phyloP scores from a whole-genome alignment of 2,329 filamentous ascomycete genomes.

The Cladosporium austrohemisphaericum region DNA sequence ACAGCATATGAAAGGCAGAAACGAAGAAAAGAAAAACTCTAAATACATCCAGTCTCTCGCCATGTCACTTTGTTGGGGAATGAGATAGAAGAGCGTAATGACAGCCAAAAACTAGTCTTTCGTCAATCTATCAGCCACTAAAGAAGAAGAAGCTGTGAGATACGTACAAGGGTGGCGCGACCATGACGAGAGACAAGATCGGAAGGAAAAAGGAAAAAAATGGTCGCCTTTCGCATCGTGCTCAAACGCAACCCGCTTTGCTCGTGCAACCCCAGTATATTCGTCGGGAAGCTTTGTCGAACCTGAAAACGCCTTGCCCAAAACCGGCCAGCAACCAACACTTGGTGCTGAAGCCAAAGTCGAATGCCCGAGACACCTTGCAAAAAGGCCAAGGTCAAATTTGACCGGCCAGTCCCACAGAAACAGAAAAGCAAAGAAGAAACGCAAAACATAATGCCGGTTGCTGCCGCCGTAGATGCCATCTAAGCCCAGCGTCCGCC shows the following conservation, averaged over 20 bases:
- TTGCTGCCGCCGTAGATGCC: constrained; percentile 9
- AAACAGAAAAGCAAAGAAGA: constrained; percentile 17
- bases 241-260: too few species aligned
- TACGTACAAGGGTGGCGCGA: constrained; percentile 33
- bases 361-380: constrained; percentile 26
- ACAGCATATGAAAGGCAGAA: constrained; percentile 5
- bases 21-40: constrained; percentile 7
- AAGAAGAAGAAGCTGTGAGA: constrained; percentile 25
- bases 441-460: constrained; percentile 17
- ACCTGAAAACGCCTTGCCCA: constrained; percentile 20
- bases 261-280: too few species aligned
- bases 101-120: constrained; percentile 31
- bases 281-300: constrained; percentile 6
- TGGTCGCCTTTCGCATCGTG: constrained; percentile 11
- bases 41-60: constrained; percentile 25
- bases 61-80: constrained; percentile 21
- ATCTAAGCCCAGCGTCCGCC: constrained; percentile 11
- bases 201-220: constrained; percentile 18
- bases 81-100: constrained; percentile 20
- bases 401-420: constrained; percentile 22
- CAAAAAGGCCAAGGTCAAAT: constrained; percentile 18
- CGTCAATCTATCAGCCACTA: constrained; percentile 35
- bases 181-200: constrained; percentile 24
- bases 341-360: constrained; percentile 26
- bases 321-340: constrained; percentile 27